Percentiles rank a stretch among this genome's conserved stretches.
Evolutionary conservation across 1,139 yeast genomes (phyloP).

Genomic region (Pichia sp.): DNA sequence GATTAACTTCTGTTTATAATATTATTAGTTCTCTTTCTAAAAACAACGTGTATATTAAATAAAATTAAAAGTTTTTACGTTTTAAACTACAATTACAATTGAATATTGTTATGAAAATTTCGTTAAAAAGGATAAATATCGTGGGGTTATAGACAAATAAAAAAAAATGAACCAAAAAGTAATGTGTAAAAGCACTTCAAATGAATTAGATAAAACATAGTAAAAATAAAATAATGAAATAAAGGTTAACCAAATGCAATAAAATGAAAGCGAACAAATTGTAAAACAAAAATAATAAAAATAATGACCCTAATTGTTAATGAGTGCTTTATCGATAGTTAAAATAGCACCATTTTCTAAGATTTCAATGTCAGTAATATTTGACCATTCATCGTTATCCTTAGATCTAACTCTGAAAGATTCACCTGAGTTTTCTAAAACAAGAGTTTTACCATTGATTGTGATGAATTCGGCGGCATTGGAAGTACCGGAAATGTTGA

Average conservation of each 20-base stretch:
- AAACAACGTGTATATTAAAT: conserved; percentile 1
- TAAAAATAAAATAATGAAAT: neutral
- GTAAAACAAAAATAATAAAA: neutral
- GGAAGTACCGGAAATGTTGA: conserved; percentile 21
- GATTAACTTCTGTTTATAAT: too few relatives aligned
- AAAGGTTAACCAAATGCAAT: neutral
- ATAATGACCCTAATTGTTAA: conserved; percentile 4
- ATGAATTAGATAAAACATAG: too few relatives aligned
- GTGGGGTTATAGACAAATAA: too few relatives aligned
- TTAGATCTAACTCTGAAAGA: conserved; percentile 38
- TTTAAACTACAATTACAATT: neutral
- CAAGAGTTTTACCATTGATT: conserved; percentile 42
- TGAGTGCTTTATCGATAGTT: conserved; percentile 45
- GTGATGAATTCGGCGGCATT: conserved; percentile 36
- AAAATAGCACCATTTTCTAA: conserved; percentile 62
- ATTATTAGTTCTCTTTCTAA: too few relatives aligned
- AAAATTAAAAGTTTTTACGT: conserved; percentile 1
- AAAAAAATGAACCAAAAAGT: too few relatives aligned
- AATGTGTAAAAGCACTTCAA: neutral
- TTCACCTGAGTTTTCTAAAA: conserved; percentile 42
- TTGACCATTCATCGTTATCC: conserved; percentile 37
- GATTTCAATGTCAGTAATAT: conserved; percentile 43
- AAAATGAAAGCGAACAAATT: neutral
- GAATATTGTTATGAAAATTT: neutral
- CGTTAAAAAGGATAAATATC: too few relatives aligned